Percentiles rank a stretch among this genome's conserved stretches.
Conservation (phyloP, 495 filamentous ascomycete species). For the Xylaria castorea region DNA sequence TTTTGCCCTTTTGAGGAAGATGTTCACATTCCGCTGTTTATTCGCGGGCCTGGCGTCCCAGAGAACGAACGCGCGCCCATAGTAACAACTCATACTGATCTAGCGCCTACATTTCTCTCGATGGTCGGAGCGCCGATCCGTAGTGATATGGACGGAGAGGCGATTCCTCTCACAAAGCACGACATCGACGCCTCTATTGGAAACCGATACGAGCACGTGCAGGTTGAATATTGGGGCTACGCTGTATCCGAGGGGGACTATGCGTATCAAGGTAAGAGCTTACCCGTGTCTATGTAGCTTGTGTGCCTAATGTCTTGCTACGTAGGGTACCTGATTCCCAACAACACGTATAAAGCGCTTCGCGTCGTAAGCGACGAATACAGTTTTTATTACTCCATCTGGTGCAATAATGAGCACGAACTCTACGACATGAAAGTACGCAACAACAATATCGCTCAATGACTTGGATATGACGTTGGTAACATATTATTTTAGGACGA, state of each 20-base stretch:
- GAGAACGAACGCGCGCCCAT: constrained; percentile 11
- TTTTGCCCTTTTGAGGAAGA: constrained; percentile 64
- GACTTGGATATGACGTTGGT: neutral
- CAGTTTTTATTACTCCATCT: constrained; percentile 58
- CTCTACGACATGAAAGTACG: constrained; percentile 58
- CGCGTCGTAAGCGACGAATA: constrained; percentile 53
- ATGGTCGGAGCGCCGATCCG: constrained; percentile 14
- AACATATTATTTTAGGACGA: constrained; percentile 2
- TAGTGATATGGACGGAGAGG: constrained; percentile 34
- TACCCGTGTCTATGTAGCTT: neutral
- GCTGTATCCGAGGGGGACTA: constrained; percentile 43
- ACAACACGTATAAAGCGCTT: constrained; percentile 60
- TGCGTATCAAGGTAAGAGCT: constrained; percentile 1
- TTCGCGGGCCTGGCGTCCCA: constrained; percentile 58
- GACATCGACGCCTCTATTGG: constrained; percentile 22
- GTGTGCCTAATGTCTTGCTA: neutral
- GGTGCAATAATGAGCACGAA: constrained; percentile 60
- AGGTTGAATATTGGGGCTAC: constrained; percentile 59
- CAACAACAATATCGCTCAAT: neutral
- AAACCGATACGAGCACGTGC: constrained; percentile 52
- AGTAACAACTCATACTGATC: constrained; percentile 17
- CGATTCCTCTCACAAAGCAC: constrained; percentile 41
- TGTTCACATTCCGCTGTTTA: constrained; percentile 62
- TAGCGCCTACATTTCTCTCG: constrained; percentile 26
- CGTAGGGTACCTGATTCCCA: constrained; percentile 33